Percentiles rank a stretch among this genome's conserved stretches.
These are phyloP conservation scores for Nematodospora anomalae DNA, from an alignment of 1,139 yeast species.

Conservation along the genomic window DNA sequence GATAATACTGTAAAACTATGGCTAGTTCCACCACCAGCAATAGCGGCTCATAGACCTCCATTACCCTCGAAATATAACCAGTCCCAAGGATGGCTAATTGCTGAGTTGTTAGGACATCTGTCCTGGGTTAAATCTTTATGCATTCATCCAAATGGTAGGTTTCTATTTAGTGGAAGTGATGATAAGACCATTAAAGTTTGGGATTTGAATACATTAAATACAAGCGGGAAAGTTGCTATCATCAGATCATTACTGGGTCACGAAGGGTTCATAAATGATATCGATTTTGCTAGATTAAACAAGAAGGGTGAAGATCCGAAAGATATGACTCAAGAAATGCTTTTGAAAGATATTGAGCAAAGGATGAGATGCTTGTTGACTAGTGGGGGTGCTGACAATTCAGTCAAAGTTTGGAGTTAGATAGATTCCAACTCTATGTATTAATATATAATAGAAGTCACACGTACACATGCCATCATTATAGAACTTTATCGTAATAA, in stretches of 20 bases:
- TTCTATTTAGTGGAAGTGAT: conserved; percentile 72
- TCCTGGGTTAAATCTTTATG: conserved; percentile 80
- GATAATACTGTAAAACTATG: conserved; percentile 77
- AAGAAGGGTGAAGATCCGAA: conserved; percentile 5
- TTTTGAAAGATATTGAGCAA: conserved; percentile 31
- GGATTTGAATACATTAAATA: conserved; percentile 61
- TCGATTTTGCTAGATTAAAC: conserved; percentile 58
- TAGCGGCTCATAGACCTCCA: conserved; percentile 56
- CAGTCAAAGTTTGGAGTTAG: conserved; percentile 53
- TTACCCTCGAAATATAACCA: conserved; percentile 49
- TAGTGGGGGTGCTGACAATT: conserved; percentile 61
- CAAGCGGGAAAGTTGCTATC: conserved; percentile 42
- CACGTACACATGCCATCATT: conserved; percentile 6
- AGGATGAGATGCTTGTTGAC: conserved; percentile 57
- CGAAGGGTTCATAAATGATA: conserved; percentile 68
- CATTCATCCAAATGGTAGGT: conserved; percentile 76
- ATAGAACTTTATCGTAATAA: conserved; percentile 60
- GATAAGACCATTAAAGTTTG: conserved; percentile 77
- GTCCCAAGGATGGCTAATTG: conserved; percentile 62
- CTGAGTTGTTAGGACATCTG: conserved; percentile 66
- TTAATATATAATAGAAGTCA: too few relatives aligned
- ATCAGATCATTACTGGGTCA: conserved; percentile 61
- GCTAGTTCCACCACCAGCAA: conserved; percentile 64
- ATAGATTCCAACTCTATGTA: not conserved
- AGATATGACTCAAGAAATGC: conserved; percentile 18